phyloP scores from a whole-genome alignment of 108 stramenopile species.

The Mediolabrus comicus region DNA sequence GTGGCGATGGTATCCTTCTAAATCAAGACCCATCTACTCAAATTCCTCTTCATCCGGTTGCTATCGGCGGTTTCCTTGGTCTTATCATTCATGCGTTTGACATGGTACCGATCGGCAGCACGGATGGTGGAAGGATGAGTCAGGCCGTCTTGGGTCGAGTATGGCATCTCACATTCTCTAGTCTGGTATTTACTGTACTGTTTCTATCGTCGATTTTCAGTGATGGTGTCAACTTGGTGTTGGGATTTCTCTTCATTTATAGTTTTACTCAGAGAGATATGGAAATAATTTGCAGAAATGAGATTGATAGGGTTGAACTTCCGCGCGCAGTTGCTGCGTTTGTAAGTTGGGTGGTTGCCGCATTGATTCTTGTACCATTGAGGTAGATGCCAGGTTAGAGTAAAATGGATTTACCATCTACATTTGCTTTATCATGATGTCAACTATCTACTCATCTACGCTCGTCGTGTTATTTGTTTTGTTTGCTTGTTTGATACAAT shows the following conservation, averaged over 20 bases:
- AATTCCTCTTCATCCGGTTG: constrained; percentile 74
- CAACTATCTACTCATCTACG: neutral
- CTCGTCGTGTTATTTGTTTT: too few relatives aligned
- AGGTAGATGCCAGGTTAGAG: constrained; percentile 7
- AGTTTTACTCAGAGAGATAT: constrained; percentile 55
- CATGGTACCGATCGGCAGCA: constrained; percentile 70
- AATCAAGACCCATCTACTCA: constrained; percentile 54
- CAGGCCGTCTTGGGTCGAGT: constrained; percentile 63
- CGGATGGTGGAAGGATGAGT: constrained; percentile 75
- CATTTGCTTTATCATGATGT: too few relatives aligned
- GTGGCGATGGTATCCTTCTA: constrained; percentile 49
- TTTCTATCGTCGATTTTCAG: constrained; percentile 41
- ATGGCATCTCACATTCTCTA: constrained; percentile 57
- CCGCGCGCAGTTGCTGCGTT: constrained; percentile 47
- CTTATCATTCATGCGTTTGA: constrained; percentile 71
- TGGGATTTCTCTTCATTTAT: constrained; percentile 41
- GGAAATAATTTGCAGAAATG: constrained; percentile 62
- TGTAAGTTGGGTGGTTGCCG: constrained; percentile 50
- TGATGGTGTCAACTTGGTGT: constrained; percentile 29
- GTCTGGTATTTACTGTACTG: constrained; percentile 46
- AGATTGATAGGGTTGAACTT: constrained; percentile 43
- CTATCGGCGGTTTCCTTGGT: constrained; percentile 74
- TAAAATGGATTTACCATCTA: too few relatives aligned
- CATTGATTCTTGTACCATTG: constrained; percentile 48
- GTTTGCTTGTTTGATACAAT: neutral